Evolutionary conservation across 2,329 filamentous ascomycete species (phyloP), one percentile per base, ranked within the genome.

Genomic region (Lasiodiplodia citricola): DNA sequence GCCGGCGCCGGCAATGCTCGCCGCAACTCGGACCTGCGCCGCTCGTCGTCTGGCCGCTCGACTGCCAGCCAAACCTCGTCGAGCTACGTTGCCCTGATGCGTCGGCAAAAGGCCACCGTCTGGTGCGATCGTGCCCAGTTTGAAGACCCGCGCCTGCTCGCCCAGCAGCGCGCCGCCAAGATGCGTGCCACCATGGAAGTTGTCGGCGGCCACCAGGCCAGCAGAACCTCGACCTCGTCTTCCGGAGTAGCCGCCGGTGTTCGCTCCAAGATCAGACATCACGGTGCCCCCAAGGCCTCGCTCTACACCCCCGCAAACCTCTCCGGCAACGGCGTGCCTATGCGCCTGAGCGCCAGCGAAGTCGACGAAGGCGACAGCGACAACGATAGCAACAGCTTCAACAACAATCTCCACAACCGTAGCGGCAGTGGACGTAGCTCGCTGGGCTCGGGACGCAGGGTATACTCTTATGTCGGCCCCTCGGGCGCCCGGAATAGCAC

Each of bases 71-170:
- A 83, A 67, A 84, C 83, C 62, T 78, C 91, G 1, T 86, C 86
- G n/a, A 90, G 93, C 72, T 99, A 99, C 80, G 96, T 99, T 64
- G 94, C 96, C 44, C 86, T 97, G n/a, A 91, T 99, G 82, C 90
- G 96, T 71, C 95, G 94, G 79, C 96, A 99, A 81, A 98, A 98
- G 80, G 96, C 94, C 38, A 99, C 96, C 0, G 96, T 99, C 4
- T 99, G 96, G 96, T 97, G 94, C 83, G 96, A 98, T 78, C 91
- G 94, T 66, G 88, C 95, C 11, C 96, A 99, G 79, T 90, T 92
- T 71, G 94, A 98, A 80, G 96, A 99, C 78, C 93, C 95, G 0
- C 88, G 93, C 63, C 83, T 96, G 68, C 83, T 91, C 4, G 94
- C 93, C 35, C 91, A 94, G 75, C 94, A 97, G 79, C 88, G 92